Conservation (phyloP, 495 filamentous ascomycete species). For the Penicillium coffeae region DNA sequence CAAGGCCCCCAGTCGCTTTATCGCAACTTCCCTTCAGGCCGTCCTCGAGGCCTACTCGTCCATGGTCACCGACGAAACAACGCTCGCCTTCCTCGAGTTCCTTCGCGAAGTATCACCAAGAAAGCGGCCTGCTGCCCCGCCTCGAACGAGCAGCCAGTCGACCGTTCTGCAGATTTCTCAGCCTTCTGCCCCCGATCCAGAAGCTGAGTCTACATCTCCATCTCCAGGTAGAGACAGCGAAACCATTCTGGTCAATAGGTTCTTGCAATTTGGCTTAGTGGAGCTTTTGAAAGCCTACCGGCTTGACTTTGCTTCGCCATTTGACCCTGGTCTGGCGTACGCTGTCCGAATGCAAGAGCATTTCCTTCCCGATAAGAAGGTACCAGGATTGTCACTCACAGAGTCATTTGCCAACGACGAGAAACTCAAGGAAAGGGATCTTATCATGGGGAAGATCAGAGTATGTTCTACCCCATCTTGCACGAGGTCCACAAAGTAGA, state of each 20-base stretch:
- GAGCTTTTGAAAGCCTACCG: constrained; percentile 82
- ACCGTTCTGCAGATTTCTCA: constrained; percentile 28
- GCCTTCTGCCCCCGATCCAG: constrained; percentile 71
- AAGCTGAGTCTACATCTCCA: constrained; percentile 59
- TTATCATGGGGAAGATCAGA: constrained; percentile 71
- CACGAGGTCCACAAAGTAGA: no score
- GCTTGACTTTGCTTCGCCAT: constrained; percentile 49
- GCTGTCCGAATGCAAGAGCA: constrained; percentile 72
- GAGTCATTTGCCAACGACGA: constrained; percentile 61
- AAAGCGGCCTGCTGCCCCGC: constrained; percentile 71
- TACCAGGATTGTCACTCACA: constrained; percentile 50
- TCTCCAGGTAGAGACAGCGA: constrained; percentile 51
- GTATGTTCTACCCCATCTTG: constrained; percentile 48
- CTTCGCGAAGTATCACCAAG: constrained; percentile 68
- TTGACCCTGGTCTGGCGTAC: constrained; percentile 68
- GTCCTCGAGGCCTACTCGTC: constrained; percentile 63
- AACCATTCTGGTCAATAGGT: constrained; percentile 55
- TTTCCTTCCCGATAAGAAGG: constrained; percentile 48
- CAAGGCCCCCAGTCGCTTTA: constrained; percentile 85
- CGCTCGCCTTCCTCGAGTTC: constrained; percentile 69
- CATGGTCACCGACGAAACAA: constrained; percentile 59
- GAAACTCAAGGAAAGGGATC: constrained; percentile 58
- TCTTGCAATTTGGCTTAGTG: constrained; percentile 82
- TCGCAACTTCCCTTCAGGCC: constrained; percentile 82
- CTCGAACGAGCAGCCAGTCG: constrained; percentile 57